These are phyloP conservation scores for Raffaelea arxii DNA, from an alignment of 2,329 filamentous ascomycete species.

Conservation along the genomic window DNA sequence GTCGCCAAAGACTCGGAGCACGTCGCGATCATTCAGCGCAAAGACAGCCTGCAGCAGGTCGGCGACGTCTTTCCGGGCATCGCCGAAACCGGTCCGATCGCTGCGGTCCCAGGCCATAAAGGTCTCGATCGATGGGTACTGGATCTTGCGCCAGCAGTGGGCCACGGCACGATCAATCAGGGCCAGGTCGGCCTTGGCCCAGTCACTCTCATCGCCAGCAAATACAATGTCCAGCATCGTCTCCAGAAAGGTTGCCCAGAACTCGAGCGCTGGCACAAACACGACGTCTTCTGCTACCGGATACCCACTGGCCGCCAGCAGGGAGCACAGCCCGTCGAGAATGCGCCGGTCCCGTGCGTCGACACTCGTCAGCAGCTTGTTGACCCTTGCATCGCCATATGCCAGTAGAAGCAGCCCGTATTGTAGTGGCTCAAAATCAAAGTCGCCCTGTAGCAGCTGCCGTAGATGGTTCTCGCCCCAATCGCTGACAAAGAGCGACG, in stretches of 20 bases:
- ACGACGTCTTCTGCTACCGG: constrained; percentile 65
- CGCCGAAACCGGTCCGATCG: constrained; percentile 56
- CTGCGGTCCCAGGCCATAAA: constrained; percentile 60
- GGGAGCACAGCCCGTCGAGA: constrained; percentile 49
- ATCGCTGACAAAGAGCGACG: constrained; percentile 47
- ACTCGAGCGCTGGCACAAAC: constrained; percentile 65
- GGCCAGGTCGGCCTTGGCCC: constrained; percentile 48
- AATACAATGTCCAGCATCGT: constrained; percentile 50
- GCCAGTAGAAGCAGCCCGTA: constrained; percentile 59
- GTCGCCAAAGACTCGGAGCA: constrained; percentile 48
- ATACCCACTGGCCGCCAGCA: constrained; percentile 56
- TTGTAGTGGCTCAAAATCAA: constrained; percentile 53
- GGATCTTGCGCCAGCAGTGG: constrained; percentile 58
- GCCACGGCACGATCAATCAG: constrained; percentile 56
- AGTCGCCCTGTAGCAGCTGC: constrained; percentile 47
- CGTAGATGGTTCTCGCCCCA: constrained; percentile 50
- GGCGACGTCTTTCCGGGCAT: constrained; percentile 68
- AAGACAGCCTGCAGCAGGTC: constrained; percentile 69
- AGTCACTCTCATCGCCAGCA: constrained; percentile 38
- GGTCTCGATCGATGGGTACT: constrained; percentile 49
- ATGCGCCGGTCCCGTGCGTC: constrained; percentile 42
- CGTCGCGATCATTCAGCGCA: constrained; percentile 43
- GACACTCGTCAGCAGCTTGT: constrained; percentile 44
- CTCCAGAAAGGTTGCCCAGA: constrained; percentile 72
- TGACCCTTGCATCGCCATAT: constrained; percentile 57